Conservation (phyloP, 2,329 filamentous ascomycete genomes). For the Fusarium temperatum region DNA sequence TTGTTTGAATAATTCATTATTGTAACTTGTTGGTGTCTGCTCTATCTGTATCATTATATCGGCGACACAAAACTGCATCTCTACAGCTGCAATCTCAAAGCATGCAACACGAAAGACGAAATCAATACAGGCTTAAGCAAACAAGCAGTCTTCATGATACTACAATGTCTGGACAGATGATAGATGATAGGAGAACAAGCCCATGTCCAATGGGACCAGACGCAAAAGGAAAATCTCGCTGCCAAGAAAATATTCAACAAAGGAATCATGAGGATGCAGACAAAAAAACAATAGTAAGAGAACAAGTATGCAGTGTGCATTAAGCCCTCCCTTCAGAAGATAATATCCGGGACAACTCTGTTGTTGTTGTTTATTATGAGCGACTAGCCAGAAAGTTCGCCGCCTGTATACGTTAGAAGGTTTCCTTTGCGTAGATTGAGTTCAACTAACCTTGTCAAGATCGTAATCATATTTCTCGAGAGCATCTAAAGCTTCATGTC, state of each 20-base stretch:
- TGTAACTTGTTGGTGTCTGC: constrained; percentile 7
- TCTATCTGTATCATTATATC: not conserved
- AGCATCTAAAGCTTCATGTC: constrained; percentile 77
- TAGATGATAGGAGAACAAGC: constrained; percentile 16
- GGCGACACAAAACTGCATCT: constrained; percentile 7
- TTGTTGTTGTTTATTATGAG: constrained; percentile 51
- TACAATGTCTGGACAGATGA: constrained; percentile 25
- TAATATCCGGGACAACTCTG: constrained; percentile 7
- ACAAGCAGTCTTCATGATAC: constrained; percentile 27
- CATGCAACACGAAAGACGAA: not conserved
- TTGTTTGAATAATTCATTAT: constrained; percentile 9
- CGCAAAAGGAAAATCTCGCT: constrained; percentile 31
- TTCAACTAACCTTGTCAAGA: constrained; percentile 79
- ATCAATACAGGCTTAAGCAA: constrained; percentile 19
- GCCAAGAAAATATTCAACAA: constrained; percentile 39
- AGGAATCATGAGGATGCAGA: constrained; percentile 28
- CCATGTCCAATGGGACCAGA: constrained; percentile 5
- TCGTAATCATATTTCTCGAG: constrained; percentile 97
- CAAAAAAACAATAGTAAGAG: constrained; percentile 27
- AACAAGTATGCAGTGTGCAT: constrained; percentile 34
- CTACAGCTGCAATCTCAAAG: constrained; percentile 9
- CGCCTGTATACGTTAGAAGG: constrained; percentile 48
- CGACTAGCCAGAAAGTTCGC: constrained; percentile 66
- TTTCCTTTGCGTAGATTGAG: not conserved
- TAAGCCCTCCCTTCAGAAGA: constrained; percentile 21